These are phyloP conservation scores for Fomitopsis schrenkii DNA, from an alignment of 1,284 basidiomycete genomes.

Conservation along the genomic window DNA sequence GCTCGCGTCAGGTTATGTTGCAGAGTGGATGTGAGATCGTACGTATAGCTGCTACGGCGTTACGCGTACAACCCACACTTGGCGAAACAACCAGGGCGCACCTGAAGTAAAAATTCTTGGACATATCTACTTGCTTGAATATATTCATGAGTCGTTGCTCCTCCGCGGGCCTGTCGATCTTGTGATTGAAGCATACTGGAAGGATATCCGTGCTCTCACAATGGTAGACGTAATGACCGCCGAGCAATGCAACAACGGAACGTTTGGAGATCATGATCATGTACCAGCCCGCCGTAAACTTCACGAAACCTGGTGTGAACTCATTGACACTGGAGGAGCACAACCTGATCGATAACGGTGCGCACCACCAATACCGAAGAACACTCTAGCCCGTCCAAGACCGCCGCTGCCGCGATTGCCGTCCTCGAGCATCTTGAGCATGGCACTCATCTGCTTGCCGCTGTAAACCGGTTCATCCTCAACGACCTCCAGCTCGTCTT, in stretches of 20 bases:
- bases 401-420: conserved; percentile 89
- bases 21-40: conserved; percentile 93
- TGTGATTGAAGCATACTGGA: conserved; percentile 69
- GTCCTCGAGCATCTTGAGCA: conserved; percentile 93
- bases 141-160: conserved; percentile 84
- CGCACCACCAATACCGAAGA: conserved; percentile 75
- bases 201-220: conserved; percentile 91
- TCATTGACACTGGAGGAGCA: background rate
- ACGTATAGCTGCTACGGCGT: conserved; percentile 78
- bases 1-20: conserved; percentile 84
- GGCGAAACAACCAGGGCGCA: conserved; percentile 28
- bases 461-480: conserved; percentile 90
- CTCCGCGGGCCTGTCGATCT: conserved; percentile 78
- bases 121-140: conserved; percentile 98
- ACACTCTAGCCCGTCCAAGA: conserved; percentile 75
- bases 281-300: conserved; percentile 91
- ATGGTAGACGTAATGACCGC: conserved; percentile 97
- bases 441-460: conserved; percentile 82
- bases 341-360: background rate
- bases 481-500: conserved; percentile 68
- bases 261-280: conserved; percentile 88
- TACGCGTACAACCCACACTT: background rate
- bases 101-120: conserved; percentile 99
- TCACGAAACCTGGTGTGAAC: conserved; percentile 70
- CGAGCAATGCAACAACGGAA: conserved; percentile 89